Conservation (phyloP, 176 grass and related monocot genomes). For the Zoysia pacifica region DNA sequence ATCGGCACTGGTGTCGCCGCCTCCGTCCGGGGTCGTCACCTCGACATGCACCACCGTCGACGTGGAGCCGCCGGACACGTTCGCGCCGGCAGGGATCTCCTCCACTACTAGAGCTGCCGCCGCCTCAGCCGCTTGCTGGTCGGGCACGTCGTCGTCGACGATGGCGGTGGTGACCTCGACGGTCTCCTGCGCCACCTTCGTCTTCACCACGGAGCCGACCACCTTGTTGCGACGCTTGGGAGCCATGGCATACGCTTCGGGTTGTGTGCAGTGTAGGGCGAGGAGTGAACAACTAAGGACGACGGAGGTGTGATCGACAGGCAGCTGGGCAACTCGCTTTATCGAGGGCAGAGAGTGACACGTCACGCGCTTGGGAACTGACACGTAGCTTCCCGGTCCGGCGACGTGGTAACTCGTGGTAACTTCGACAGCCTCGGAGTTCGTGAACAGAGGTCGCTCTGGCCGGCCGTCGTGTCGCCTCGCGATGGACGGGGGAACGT, state of each 20-base stretch:
- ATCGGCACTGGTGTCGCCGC: not conserved
- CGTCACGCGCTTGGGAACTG: not conserved
- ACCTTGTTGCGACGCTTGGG: slow-evolving; percentile 29
- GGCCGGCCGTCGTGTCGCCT: not conserved
- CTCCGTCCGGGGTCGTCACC: slow-evolving; percentile 24
- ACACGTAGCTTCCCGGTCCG: not conserved
- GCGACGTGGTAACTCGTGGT: slow-evolving; percentile 36
- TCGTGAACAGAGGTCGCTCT: not conserved
- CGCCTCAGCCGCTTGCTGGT: not conserved
- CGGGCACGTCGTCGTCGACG: not conserved
- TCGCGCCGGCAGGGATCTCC: not conserved
- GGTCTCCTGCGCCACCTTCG: slow-evolving; percentile 55
- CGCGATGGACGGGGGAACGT: not conserved
- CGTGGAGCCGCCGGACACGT: slow-evolving; percentile 36
- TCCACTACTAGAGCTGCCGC: not conserved
- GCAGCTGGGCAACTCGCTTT: not conserved
- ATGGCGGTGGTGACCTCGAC: slow-evolving; percentile 44
- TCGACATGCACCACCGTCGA: slow-evolving; percentile 43
- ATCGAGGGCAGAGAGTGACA: not conserved
- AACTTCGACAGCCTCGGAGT: slow-evolving; percentile 21
- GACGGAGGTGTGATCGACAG: too few relatives aligned
- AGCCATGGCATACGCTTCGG: not conserved
- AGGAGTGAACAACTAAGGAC: not conserved
- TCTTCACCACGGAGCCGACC: slow-evolving; percentile 44
- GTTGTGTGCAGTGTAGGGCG: too few relatives aligned